Percentiles rank a stretch among this genome's conserved stretches.
These are phyloP conservation scores for Platismatia glauca DNA, from an alignment of 495 filamentous ascomycete species.

Conservation along the genomic window DNA sequence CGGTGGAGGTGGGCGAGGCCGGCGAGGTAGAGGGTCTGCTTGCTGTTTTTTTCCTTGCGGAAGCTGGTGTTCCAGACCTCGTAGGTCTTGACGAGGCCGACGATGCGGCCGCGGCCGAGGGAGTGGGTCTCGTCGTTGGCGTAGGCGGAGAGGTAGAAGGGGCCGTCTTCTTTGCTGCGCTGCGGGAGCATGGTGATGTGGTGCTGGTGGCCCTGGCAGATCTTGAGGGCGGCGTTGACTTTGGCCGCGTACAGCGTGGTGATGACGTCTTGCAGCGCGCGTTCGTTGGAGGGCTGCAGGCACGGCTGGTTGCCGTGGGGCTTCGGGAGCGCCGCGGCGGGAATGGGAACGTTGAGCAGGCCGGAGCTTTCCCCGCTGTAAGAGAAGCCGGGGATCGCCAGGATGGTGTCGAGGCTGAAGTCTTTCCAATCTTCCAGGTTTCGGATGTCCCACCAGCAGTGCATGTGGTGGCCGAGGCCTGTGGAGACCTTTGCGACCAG, in stretches of 20 bases:
- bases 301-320: constrained; percentile 43
- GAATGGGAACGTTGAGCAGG: constrained; percentile 64
- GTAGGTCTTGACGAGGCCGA: constrained; percentile 81
- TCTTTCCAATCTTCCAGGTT: constrained; percentile 73
- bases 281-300: constrained; percentile 64
- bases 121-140: constrained; percentile 62
- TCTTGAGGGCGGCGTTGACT: constrained; percentile 64
- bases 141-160: constrained; percentile 62
- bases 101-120: constrained; percentile 67
- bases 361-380: constrained; percentile 23
- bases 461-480: constrained; percentile 60
- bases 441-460: constrained; percentile 93
- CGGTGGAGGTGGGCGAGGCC: constrained; percentile 76
- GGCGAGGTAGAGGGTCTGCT: constrained; percentile 75
- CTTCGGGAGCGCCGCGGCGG: constrained; percentile 52
- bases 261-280: constrained; percentile 59
- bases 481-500: constrained; percentile 69
- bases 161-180: constrained; percentile 44
- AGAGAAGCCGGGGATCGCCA: constrained; percentile 57
- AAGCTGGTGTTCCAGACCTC: constrained; percentile 91
- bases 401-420: constrained; percentile 65
- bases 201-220: constrained; percentile 55
- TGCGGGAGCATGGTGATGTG: constrained; percentile 43
- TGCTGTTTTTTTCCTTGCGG: constrained; percentile 70
- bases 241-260: constrained; percentile 63